A percentile compares a stretch with the other conserved stretches of the same genome.
These are phyloP conservation scores for Isatis tinctoria DNA, from an alignment of 345 rosid species.

Conservation along the genomic window DNA sequence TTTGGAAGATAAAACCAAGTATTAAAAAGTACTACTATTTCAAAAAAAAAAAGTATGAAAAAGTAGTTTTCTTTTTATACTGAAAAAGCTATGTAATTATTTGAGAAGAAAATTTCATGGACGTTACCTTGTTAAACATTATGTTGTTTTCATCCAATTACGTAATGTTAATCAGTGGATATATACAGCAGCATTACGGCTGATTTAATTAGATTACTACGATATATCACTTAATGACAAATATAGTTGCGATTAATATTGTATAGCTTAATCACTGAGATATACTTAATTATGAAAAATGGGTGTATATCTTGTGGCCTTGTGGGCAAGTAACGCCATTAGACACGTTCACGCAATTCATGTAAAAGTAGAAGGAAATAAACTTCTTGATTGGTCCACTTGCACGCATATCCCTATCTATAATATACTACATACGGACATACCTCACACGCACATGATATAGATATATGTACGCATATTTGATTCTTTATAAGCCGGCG, in stretches of 20 bases:
- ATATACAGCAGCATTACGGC: background rate
- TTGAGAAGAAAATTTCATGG: background rate
- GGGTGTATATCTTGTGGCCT: too few species aligned
- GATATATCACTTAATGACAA: background rate
- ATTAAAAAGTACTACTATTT: too few species aligned
- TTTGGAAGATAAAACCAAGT: background rate
- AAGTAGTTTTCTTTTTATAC: too few species aligned
- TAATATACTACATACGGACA: too few species aligned
- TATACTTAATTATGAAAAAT: too few species aligned
- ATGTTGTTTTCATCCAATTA: background rate
- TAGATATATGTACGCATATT: background rate
- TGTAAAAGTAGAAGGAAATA: slow-evolving; percentile 2
- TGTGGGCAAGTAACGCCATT: slow-evolving; percentile 12
- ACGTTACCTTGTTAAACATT: background rate
- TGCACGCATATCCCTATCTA: background rate
- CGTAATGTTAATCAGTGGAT: background rate
- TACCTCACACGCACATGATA: background rate
- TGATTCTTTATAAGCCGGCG: background rate
- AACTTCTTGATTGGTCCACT: slow-evolving; percentile 16
- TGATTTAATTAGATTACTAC: background rate
- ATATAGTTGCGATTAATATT: background rate
- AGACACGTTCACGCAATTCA: slow-evolving; percentile 27
- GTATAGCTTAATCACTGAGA: background rate
- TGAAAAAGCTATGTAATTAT: background rate
- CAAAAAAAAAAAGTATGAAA: too few species aligned